Evolutionary conservation across 176 grass and related monocot genomes (phyloP).

Genomic region (Cenchrus fungigraminus): DNA sequence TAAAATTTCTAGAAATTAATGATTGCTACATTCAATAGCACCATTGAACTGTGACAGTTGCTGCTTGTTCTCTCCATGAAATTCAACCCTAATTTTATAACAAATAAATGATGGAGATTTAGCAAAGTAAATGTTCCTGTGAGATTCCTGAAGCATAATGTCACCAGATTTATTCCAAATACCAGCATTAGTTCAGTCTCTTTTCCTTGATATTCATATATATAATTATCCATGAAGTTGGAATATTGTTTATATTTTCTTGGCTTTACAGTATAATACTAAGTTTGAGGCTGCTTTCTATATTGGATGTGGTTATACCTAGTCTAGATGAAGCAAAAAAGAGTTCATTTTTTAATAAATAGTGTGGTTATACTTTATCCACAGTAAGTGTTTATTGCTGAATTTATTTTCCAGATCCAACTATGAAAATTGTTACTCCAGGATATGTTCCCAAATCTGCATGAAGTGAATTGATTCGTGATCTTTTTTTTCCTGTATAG

Average conservation of each 20-base stretch:
- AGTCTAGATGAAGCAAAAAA: not conserved
- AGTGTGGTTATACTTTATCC: not conserved
- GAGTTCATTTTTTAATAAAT: not conserved
- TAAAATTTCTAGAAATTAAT: no score
- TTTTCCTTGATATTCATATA: not conserved
- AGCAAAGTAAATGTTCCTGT: not conserved
- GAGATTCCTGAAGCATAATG: not conserved
- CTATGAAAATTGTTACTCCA: not conserved
- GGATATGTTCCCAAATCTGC: not conserved
- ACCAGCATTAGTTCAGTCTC: not conserved
- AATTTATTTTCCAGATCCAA: conserved; percentile 3
- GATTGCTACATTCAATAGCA: no score
- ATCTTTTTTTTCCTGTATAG: not conserved
- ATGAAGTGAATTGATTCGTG: conserved; percentile 30
- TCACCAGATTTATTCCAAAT: not conserved
- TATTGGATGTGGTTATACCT: not conserved
- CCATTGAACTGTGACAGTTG: not conserved
- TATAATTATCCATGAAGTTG: not conserved
- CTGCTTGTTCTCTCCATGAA: not conserved
- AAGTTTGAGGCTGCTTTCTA: not conserved
- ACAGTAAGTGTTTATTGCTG: not conserved
- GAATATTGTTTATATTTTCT: not conserved
- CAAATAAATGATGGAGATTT: not conserved
- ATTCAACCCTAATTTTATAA: not conserved
- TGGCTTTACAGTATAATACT: not conserved